Evolutionary conservation across 768 basidiomycete genomes (phyloP).

Genomic region (Paxillus involutus): DNA sequence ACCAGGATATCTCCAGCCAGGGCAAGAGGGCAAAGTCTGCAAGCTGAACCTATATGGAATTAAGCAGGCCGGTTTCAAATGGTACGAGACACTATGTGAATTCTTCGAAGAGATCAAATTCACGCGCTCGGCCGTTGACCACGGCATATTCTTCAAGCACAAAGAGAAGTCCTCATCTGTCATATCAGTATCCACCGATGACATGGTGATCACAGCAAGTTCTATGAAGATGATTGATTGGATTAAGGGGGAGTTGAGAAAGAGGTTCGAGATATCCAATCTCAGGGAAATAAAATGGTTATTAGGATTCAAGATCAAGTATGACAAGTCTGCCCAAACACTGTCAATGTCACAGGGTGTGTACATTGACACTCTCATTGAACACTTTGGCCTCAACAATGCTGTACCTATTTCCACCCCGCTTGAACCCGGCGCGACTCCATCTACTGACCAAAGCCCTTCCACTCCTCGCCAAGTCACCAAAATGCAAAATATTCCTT

Average conservation of each 20-base stretch:
- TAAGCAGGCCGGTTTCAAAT: slow-evolving; percentile 23
- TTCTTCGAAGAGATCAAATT: slow-evolving; percentile 2
- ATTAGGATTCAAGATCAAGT: slow-evolving; percentile 32
- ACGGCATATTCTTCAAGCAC: slow-evolving; percentile 5
- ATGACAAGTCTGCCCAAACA: slow-evolving; percentile 11
- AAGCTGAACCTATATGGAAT: slow-evolving; percentile 32
- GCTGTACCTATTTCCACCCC: neutral
- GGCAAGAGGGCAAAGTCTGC: slow-evolving; percentile 12
- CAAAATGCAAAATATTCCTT: slow-evolving; percentile 11
- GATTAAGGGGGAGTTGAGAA: slow-evolving; percentile 8
- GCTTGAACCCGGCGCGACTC: neutral
- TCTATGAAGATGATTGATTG: slow-evolving; percentile 2
- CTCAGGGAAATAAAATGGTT: slow-evolving; percentile 30
- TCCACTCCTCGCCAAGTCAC: neutral
- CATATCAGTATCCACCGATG: neutral
- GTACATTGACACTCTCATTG: slow-evolving; percentile 21
- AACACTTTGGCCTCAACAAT: neutral
- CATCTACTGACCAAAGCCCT: neutral
- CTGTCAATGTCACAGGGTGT: slow-evolving; percentile 29
- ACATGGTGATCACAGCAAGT: slow-evolving; percentile 1
- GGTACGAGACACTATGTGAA: slow-evolving; percentile 15
- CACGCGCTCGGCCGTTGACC: slow-evolving; percentile 1
- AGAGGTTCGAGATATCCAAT: slow-evolving; percentile 30
- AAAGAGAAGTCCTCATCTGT: neutral
- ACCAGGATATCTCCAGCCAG: neutral